phyloP scores from a whole-genome alignment of 2,329 filamentous ascomycete genomes.

The Colletotrichum sojae region DNA sequence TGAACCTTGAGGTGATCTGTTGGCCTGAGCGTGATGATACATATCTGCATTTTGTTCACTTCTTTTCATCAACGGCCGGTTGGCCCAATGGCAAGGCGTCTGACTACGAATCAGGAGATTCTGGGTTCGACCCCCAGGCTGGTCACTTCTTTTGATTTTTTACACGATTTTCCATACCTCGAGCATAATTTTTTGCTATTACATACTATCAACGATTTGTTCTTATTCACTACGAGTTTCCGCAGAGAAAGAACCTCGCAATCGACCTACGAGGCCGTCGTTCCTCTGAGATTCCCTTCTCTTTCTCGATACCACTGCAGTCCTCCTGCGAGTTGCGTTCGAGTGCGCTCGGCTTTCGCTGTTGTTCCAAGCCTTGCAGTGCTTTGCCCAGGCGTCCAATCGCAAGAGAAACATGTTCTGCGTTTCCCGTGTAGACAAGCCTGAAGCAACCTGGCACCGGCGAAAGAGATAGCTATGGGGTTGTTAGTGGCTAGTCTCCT shows the following conservation, averaged over 20 bases:
- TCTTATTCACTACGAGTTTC: not conserved
- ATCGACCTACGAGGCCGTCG: not conserved
- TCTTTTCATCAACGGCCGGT: conserved; percentile 3
- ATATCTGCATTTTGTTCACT: accelerated
- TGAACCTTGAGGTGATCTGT: not conserved
- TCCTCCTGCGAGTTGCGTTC: not conserved
- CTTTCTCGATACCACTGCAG: not conserved
- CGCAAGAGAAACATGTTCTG: not conserved
- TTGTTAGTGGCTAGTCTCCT: not conserved
- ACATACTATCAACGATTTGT: too few species aligned
- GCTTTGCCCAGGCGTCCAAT: not conserved
- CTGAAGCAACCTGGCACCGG: conserved; percentile 16
- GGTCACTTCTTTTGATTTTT: conserved; percentile 20
- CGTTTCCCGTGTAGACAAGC: not conserved
- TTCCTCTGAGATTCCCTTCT: too few species aligned
- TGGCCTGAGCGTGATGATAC: too few species aligned
- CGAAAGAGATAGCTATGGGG: conserved; percentile 4
- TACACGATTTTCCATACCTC: accelerated
- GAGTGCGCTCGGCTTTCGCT: too few species aligned
- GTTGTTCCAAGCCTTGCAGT: not conserved
- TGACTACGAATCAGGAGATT: conserved; percentile 37
- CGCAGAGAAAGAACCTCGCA: not conserved
- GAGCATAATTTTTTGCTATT: too few species aligned
- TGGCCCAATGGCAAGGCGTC: conserved; percentile 25
- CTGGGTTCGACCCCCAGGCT: conserved; percentile 42